phyloP scores from a whole-genome alignment of 2,329 filamentous ascomycete genomes.

The Curvularia lunata region DNA sequence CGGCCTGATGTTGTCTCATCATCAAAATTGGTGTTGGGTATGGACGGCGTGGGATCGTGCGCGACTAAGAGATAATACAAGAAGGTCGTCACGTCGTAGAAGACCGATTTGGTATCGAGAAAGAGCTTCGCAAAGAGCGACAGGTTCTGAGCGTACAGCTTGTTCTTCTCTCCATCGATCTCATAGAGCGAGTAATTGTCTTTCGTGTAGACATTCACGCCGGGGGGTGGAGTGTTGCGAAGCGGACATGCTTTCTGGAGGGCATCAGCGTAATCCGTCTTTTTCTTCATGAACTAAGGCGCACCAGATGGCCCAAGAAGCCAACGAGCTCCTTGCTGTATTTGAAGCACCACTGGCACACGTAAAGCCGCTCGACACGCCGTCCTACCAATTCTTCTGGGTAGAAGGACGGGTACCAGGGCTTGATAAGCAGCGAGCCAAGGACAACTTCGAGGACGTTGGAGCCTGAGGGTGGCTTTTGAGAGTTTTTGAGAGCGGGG shows the following conservation, averaged over 20 bases:
- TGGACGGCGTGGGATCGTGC: slow-evolving; percentile 58
- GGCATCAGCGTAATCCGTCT: slow-evolving; percentile 1
- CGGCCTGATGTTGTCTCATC: background rate
- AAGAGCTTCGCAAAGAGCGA: slow-evolving; percentile 97
- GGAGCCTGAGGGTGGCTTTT: slow-evolving; percentile 58
- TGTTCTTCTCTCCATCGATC: slow-evolving; percentile 86
- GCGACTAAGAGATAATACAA: slow-evolving; percentile 92
- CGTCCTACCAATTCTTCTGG: slow-evolving; percentile 65
- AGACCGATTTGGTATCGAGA: slow-evolving; percentile 96
- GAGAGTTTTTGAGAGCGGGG: slow-evolving; percentile 17
- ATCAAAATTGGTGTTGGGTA: slow-evolving; percentile 40
- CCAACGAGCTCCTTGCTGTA: slow-evolving; percentile 69
- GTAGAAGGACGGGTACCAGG: slow-evolving; percentile 95
- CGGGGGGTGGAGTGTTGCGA: slow-evolving; percentile 61
- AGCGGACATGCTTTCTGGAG: slow-evolving; percentile 53
- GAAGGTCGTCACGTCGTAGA: slow-evolving; percentile 94
- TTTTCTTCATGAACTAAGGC: background rate
- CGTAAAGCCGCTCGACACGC: slow-evolving; percentile 67
- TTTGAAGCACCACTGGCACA: slow-evolving; percentile 93
- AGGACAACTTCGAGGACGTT: slow-evolving; percentile 89
- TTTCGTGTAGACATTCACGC: slow-evolving; percentile 76
- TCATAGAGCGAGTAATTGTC: slow-evolving; percentile 88
- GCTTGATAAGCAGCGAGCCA: slow-evolving; percentile 81
- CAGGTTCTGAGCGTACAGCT: slow-evolving; percentile 91
- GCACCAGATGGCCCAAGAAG: slow-evolving; percentile 54